phyloP scores from a whole-genome alignment of 2,329 filamentous ascomycete genomes.

The Pezicula rhizophila region DNA sequence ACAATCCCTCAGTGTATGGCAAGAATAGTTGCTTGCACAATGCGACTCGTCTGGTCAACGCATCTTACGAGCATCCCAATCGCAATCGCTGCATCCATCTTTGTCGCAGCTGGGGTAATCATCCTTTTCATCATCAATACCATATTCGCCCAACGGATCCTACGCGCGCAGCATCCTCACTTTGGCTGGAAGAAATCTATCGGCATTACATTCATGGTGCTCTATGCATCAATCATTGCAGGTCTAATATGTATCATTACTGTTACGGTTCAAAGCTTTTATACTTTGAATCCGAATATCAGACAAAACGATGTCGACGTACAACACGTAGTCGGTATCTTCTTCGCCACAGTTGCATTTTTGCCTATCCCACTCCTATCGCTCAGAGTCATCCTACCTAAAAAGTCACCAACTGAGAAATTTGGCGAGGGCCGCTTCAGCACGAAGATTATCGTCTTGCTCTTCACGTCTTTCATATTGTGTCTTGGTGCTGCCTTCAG shows the following conservation, averaged over 20 bases:
- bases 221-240: slow-evolving; percentile 52
- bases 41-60: slow-evolving; percentile 59
- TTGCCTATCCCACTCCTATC: slow-evolving; percentile 55
- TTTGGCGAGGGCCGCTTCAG: slow-evolving; percentile 64
- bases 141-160: slow-evolving; percentile 67
- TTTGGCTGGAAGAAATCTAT: slow-evolving; percentile 61
- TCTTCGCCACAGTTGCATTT: slow-evolving; percentile 60
- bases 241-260: slow-evolving; percentile 62
- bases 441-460: slow-evolving; percentile 60
- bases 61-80: slow-evolving; percentile 12
- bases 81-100: slow-evolving; percentile 20
- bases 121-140: slow-evolving; percentile 75
- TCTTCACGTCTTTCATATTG: slow-evolving; percentile 53
- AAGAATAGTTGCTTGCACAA: slow-evolving; percentile 24
- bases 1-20: slow-evolving; percentile 28
- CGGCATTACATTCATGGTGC: slow-evolving; percentile 44
- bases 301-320: slow-evolving; percentile 52
- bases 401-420: slow-evolving; percentile 40
- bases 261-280: slow-evolving; percentile 58
- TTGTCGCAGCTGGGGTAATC: slow-evolving; percentile 41
- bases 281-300: slow-evolving; percentile 50
- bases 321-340: slow-evolving; percentile 56
- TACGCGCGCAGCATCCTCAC: slow-evolving; percentile 65
- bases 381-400: slow-evolving; percentile 40
- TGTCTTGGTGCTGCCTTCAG: slow-evolving; percentile 66